Evolutionary conservation across 495 filamentous ascomycete species (phyloP), one percentile per base, ranked within the genome.

Genomic region (Penicillium canescens): DNA sequence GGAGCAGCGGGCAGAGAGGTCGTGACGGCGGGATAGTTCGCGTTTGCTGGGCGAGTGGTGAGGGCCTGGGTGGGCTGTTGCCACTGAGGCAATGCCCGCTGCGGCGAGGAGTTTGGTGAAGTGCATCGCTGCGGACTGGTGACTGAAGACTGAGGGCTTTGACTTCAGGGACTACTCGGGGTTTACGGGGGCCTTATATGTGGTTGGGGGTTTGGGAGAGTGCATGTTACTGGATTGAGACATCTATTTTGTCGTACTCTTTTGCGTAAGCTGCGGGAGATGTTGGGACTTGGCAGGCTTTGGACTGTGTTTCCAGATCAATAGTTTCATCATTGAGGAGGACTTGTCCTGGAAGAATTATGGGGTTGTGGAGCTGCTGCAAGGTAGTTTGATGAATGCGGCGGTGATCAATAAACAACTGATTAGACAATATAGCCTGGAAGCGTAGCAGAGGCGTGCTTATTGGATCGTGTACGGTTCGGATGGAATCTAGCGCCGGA

Each of bases 31-130:
- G 13, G 20, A 24, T 13, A 42, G 2, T 23, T 42, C 40, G 10
- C 40, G 40, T 24, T 42, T 42, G 40, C 40, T 42, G 16, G 40
- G 40, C 12, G 24, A 10, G 40, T 42, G 40, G 40, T 42, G 40
- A 18, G 40, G 40, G 21, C 40, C 40, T 23, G 40, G 40, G 20
- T 42, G 40, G 40, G 40, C 40, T 42, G 40, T 23, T 42, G 40
- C 40, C 20, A 42, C 3, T 20, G 18, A 12, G 40, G 24, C 9
- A 4, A 42, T 3, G 8, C 20, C 20, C 24, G 40, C 36, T 13
- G 12, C 21, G 21, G 20, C 20, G 20, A 42, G 40, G 10, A 42
- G 20, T 18, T 42, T 42, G 4, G 40, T 12, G 10, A 42, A 24
- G 21, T 42, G 40, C 40, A 42, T 42, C 1, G 20, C 23, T 16